A percentile compares a stretch with the other conserved stretches of the same genome.
phyloP scores from a whole-genome alignment of 2,329 filamentous ascomycete genomes.

The Fusarium nematophilum region DNA sequence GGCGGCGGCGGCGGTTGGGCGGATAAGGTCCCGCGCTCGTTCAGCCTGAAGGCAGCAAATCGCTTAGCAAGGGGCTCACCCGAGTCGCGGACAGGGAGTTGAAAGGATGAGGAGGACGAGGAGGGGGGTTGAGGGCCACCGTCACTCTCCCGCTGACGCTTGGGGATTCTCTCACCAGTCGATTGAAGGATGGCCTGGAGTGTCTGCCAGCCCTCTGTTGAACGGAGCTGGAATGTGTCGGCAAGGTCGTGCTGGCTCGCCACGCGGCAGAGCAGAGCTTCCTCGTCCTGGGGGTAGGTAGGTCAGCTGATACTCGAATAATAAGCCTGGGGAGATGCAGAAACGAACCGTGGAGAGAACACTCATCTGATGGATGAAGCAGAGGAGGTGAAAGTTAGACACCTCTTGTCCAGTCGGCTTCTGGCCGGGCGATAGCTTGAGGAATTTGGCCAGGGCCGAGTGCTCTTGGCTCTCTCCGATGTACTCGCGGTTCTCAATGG shows the following conservation, averaged over 20 bases:
- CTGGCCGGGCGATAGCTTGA: conserved; percentile 71
- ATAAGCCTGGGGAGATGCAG: neutral
- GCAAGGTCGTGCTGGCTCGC: conserved; percentile 83
- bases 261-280: conserved; percentile 84
- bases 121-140: conserved; percentile 46
- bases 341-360: conserved; percentile 83
- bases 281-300: conserved; percentile 77
- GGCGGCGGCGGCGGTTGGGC: conserved; percentile 40
- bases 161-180: conserved; percentile 95
- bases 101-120: conserved; percentile 43
- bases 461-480: conserved; percentile 89
- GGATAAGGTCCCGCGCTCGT: conserved; percentile 51
- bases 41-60: conserved; percentile 74
- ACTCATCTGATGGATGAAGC: conserved; percentile 82
- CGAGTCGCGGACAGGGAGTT: conserved; percentile 48
- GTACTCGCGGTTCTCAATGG: conserved; percentile 90
- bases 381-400: conserved; percentile 95
- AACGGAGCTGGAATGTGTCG: conserved; percentile 84
- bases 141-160: conserved; percentile 64
- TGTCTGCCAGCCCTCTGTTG: conserved; percentile 93
- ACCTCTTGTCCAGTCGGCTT: conserved; percentile 74
- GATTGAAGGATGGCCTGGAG: conserved; percentile 92
- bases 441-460: conserved; percentile 72
- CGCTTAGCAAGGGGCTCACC: conserved; percentile 72
- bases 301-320: conserved; percentile 7